phyloP scores from a whole-genome alignment of 2,329 filamentous ascomycete species.

The Colletotrichum falcatum region DNA sequence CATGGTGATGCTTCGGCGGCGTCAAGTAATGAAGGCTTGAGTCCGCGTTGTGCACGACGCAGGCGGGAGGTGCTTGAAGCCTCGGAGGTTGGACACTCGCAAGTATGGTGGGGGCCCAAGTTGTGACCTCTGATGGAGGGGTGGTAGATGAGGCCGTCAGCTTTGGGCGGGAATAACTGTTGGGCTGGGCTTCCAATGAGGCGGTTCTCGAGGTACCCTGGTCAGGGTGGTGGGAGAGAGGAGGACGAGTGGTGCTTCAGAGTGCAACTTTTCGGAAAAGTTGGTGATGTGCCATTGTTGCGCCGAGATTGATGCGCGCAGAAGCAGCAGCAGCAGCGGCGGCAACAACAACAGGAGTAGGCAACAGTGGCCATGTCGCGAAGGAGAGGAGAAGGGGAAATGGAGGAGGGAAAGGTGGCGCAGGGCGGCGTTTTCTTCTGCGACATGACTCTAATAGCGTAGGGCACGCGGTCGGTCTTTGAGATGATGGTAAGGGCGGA shows the following conservation, averaged over 20 bases:
- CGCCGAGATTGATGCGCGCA: neutral
- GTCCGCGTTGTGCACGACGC: neutral
- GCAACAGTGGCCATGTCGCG: slow-evolving; percentile 1
- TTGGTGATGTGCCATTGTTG: slow-evolving; percentile 3
- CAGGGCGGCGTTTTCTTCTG: slow-evolving; percentile 31
- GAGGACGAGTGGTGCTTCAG: neutral
- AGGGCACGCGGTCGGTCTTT: neutral
- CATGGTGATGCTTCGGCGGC: slow-evolving; percentile 47
- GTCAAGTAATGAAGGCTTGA: neutral
- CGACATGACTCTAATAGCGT: slow-evolving; percentile 28
- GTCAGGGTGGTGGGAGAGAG: neutral
- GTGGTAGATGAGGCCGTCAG: neutral
- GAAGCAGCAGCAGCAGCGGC: neutral
- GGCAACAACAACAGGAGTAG: neutral
- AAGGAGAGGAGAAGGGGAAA: slow-evolving; percentile 1
- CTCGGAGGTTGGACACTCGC: neutral
- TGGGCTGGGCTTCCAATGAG: neutral
- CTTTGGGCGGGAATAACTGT: neutral
- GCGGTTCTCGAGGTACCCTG: neutral
- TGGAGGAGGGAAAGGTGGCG: slow-evolving; percentile 30
- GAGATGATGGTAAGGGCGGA: slow-evolving; percentile 6
- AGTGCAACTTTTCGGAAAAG: neutral
- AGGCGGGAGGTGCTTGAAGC: neutral
- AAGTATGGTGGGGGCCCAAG: neutral
- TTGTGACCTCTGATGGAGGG: neutral